Evolutionary conservation across 345 rosid species (phyloP).

Genomic region (Brassica nigra): DNA sequence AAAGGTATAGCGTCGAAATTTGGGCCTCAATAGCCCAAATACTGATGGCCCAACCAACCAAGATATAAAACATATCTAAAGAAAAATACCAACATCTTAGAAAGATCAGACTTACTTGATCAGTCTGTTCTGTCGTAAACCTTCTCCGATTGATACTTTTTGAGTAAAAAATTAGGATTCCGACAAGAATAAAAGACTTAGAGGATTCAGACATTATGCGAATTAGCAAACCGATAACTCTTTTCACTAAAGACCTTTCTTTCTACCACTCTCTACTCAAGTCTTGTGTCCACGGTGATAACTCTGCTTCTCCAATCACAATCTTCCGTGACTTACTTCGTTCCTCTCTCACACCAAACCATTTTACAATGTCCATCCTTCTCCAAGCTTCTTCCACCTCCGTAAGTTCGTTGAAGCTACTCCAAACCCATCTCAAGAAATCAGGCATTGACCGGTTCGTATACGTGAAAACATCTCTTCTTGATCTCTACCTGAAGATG

Average conservation of each 20-base stretch:
- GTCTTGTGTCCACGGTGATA: conserved; percentile 44
- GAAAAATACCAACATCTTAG: neutral
- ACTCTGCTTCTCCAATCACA: conserved; percentile 44
- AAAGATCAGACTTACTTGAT: neutral
- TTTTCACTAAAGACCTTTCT: conserved; percentile 39
- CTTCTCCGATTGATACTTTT: neutral
- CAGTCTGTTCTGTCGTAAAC: neutral
- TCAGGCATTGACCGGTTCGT: conserved; percentile 54
- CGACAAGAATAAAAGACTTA: neutral
- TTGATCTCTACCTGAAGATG: conserved; percentile 46
- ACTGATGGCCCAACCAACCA: neutral
- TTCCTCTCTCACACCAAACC: conserved; percentile 49
- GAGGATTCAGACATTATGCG: conserved; percentile 33
- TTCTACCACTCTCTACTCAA: conserved; percentile 54
- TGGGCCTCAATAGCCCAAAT: conserved; percentile 13
- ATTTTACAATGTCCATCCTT: conserved; percentile 59
- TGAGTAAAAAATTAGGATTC: neutral
- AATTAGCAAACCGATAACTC: conserved; percentile 22
- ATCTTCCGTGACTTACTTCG: conserved; percentile 59
- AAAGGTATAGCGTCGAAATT: neutral
- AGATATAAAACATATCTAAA: too few relatives aligned
- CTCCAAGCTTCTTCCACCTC: conserved; percentile 45
- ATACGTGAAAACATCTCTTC: conserved; percentile 63
- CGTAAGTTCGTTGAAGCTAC: conserved; percentile 13
- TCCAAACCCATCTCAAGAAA: conserved; percentile 61